Base-by-base conservation (phyloP, 2,329 filamentous ascomycete genomes). In the Blastomyces parvus region DNA sequence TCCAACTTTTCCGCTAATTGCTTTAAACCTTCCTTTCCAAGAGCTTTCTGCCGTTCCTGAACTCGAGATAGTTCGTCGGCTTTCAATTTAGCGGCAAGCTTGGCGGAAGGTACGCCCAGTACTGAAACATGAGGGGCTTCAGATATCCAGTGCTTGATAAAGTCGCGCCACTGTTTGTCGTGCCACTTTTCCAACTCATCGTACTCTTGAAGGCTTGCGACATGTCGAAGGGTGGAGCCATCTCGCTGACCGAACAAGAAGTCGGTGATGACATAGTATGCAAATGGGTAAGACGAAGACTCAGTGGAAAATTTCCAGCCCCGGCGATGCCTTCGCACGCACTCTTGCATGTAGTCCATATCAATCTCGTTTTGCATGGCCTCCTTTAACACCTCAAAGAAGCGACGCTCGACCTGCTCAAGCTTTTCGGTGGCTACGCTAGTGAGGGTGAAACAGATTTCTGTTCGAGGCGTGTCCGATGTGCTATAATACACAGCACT, bases 241-340 rank as follows among this genome's bases (percentile, higher is more conserved):
- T 96, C 88, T 40, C 91, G 84, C 60, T 86, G 86, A 36, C 93
- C 94, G 71, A 94, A 99, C 11, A 97, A 83, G 73, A 95, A 96
- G 72, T 97, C 92, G 17, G 88, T 88, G 70, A 97, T 96, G 65
- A 97, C 88, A 65, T 89, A 89, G 66, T 86, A 88, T 0, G 90
- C 87, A 74, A 93, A 96, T 67, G 91, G 90, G 27, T 86, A 85
- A 62, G 90, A 86, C 2, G 88, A 90, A 59, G 85, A 87, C 75
- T 99, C 94, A 0, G 90, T 89, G 53, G 88, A 85, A 68, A 90
- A 93, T 73, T 91, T 92, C 70, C 91, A 84, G 70, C 92, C 89
- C 57, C 92, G 85, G 66, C 86, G 85, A 74, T 94, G 90, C 63
- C 92, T 85, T 69, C 85, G 84, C 59, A 99, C 86, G 73, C 92